Evolutionary conservation across 139 green algal genomes (phyloP).

Genomic region (Chlamydomonas schloesseri): DNA sequence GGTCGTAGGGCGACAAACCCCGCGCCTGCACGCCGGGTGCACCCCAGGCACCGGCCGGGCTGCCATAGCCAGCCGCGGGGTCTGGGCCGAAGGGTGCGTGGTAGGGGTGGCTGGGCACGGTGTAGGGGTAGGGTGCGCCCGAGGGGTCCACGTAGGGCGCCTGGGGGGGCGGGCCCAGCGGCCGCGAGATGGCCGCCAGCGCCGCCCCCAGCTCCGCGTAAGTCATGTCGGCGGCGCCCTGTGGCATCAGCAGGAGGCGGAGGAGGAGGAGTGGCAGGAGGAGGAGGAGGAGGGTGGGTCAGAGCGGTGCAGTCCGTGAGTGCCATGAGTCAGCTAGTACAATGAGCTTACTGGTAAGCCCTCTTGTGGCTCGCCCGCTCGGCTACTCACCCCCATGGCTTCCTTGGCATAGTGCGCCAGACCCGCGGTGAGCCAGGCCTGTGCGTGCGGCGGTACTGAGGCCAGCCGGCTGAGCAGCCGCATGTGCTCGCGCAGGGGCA

Average conservation of each 20-base stretch:
- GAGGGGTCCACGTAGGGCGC: not conserved
- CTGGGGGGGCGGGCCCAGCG: too few species aligned
- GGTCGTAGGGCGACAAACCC: not conserved
- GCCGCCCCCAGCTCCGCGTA: constrained; percentile 29
- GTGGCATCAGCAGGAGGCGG: not conserved
- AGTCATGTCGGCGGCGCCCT: constrained; percentile 8
- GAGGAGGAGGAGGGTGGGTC: too few species aligned
- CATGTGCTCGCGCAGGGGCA: not conserved
- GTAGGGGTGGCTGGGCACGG: too few species aligned
- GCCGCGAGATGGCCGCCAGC: not conserved
- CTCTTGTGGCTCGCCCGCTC: too few species aligned
- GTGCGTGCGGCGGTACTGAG: not conserved
- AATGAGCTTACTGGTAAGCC: too few species aligned
- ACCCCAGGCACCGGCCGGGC: too few species aligned
- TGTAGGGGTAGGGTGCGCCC: not conserved
- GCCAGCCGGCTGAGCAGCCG: constrained; percentile 4
- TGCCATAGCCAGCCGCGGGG: too few species aligned
- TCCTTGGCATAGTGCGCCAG: not conserved
- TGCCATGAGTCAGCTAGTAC: too few species aligned
- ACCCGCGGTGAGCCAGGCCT: constrained; percentile 10
- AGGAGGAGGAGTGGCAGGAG: too few species aligned
- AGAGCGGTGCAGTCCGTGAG: too few species aligned
- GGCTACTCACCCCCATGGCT: not conserved
- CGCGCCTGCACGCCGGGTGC: too few species aligned
- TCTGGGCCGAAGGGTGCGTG: too few species aligned